Percentiles rank a stretch among this genome's conserved stretches.
Conservation (phyloP, 345 rosid species). For the Eucalyptus marginata region DNA sequence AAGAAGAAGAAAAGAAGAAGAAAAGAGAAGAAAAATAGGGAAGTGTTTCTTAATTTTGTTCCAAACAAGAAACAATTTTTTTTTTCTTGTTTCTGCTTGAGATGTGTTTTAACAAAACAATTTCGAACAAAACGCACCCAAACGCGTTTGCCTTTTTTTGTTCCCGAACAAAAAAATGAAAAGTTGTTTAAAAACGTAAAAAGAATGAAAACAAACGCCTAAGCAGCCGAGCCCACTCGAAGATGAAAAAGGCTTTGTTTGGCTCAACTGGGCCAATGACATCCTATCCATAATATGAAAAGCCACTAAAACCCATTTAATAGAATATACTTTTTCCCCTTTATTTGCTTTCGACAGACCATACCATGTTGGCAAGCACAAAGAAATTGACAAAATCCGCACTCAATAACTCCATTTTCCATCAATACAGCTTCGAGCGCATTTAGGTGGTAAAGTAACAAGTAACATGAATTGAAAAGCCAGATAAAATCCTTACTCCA, state of each 20-base stretch:
- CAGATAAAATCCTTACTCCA: slow-evolving; percentile 34
- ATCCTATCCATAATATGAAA: neutral
- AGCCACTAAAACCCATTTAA: neutral
- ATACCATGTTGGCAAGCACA: neutral
- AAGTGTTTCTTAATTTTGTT: too few species aligned
- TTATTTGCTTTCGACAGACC: neutral
- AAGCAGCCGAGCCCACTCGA: neutral
- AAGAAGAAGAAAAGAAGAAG: too few species aligned
- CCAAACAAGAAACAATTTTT: too few species aligned
- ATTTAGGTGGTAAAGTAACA: neutral
- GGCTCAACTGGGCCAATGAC: neutral
- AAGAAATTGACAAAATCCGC: neutral
- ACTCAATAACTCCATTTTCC: neutral
- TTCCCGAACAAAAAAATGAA: too few species aligned
- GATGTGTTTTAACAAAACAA: too few species aligned
- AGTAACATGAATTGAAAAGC: neutral
- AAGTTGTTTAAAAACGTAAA: too few species aligned
- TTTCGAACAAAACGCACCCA: too few species aligned
- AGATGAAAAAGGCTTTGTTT: neutral
- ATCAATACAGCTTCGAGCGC: neutral
- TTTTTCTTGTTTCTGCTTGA: too few species aligned
- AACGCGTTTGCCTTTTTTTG: too few species aligned
- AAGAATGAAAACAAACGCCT: too few species aligned
- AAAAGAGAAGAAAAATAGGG: too few species aligned
- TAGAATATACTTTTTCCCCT: neutral